Evolutionary conservation across 1,284 basidiomycete genomes (phyloP).

Genomic region (Ganoderma leucocontextum): DNA sequence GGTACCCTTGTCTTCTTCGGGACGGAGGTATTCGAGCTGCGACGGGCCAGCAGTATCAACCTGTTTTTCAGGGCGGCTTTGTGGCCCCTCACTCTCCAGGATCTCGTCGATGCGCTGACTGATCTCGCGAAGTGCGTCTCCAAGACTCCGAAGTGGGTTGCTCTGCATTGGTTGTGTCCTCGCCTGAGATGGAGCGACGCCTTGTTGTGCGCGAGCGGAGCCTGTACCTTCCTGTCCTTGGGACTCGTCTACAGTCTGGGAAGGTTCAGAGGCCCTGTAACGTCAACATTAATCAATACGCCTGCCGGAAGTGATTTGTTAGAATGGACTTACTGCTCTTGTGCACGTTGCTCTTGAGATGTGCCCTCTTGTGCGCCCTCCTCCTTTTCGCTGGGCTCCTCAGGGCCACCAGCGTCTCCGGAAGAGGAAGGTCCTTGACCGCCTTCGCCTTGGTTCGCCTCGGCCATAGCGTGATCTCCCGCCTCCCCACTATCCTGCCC

Average conservation of each 20-base stretch:
- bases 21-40: conserved; percentile 86
- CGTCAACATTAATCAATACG: background rate
- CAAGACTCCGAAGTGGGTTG: conserved; percentile 84
- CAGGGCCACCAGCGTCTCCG: conserved; percentile 13
- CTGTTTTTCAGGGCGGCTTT: conserved; percentile 41
- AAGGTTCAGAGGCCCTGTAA: conserved; percentile 20
- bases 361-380: conserved; percentile 10
- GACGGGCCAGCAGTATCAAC: conserved; percentile 50
- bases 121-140: conserved; percentile 89
- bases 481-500: conserved; percentile 31
- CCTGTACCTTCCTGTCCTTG: conserved; percentile 44
- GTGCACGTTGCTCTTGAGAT: conserved; percentile 16
- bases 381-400: conserved; percentile 20
- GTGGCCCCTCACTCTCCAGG: conserved; percentile 54
- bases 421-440: conserved; percentile 23
- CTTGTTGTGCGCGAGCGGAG: conserved; percentile 53
- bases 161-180: conserved; percentile 47
- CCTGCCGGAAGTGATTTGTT: background rate
- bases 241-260: conserved; percentile 31
- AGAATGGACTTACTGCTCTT: conserved; percentile 24
- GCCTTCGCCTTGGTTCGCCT: conserved; percentile 29
- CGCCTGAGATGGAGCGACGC: conserved; percentile 50
- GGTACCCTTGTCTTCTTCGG: conserved; percentile 64
- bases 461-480: conserved; percentile 28
- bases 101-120: conserved; percentile 89